A percentile compares a stretch with the other conserved stretches of the same genome.
Evolutionary conservation across 2,329 filamentous ascomycete genomes (phyloP).

Genomic region (Huntiella bhutanensis): DNA sequence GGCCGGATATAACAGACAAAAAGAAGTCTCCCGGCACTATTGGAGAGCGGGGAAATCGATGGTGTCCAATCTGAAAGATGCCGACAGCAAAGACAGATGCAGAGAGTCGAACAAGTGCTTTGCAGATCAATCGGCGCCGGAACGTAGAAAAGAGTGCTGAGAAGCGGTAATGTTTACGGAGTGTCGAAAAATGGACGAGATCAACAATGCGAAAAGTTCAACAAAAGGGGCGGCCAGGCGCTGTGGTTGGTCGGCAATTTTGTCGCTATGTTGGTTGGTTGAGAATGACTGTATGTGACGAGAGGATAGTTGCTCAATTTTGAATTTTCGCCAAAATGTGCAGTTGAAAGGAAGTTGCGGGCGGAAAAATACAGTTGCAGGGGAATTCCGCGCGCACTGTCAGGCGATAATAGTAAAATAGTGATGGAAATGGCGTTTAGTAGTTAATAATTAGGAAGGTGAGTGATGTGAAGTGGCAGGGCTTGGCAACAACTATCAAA

Average conservation of each 20-base stretch:
- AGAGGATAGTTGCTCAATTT: neutral
- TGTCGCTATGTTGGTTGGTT: too few relatives aligned
- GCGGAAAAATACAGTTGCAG: neutral
- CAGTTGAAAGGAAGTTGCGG: neutral
- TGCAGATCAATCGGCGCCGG: constrained; percentile 8
- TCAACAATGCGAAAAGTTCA: neutral
- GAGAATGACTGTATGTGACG: neutral
- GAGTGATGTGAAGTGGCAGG: neutral
- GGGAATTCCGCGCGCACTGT: too few relatives aligned
- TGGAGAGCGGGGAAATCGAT: neutral
- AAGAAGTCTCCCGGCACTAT: neutral
- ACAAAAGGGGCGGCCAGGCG: neutral
- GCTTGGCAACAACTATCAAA: neutral
- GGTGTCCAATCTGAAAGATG: neutral
- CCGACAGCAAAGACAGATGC: neutral
- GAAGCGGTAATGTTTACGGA: neutral
- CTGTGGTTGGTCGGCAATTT: neutral
- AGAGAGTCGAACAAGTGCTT: neutral
- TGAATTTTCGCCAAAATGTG: neutral
- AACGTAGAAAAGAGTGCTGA: neutral
- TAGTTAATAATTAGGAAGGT: neutral
- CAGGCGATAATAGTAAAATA: too few relatives aligned
- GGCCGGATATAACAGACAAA: neutral
- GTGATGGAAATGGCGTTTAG: too few relatives aligned
- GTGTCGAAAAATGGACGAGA: too few relatives aligned